These are phyloP conservation scores for Paecilomyces variotii DNA, from an alignment of 2,329 filamentous ascomycete species.

Conservation along the genomic window DNA sequence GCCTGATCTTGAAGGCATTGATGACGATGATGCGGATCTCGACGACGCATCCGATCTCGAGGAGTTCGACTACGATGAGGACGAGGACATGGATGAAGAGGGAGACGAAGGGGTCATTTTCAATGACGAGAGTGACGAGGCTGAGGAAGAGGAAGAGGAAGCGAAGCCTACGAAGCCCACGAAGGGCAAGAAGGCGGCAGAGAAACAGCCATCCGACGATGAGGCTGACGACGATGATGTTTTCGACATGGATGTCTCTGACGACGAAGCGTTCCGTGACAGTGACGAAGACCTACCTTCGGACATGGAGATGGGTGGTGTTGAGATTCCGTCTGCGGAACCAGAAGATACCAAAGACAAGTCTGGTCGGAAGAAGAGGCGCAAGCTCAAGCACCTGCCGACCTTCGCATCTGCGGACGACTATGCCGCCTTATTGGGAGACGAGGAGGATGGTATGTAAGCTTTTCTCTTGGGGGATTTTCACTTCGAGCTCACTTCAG, in stretches of 20 bases:
- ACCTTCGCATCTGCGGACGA: constrained; percentile 91
- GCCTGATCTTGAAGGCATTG: constrained; percentile 64
- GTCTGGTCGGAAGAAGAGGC: constrained; percentile 55
- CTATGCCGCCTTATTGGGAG: constrained; percentile 75
- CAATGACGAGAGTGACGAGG: constrained; percentile 41
- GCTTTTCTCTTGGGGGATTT: neutral
- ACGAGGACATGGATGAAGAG: constrained; percentile 34
- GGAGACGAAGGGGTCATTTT: constrained; percentile 38
- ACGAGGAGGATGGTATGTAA: constrained; percentile 52
- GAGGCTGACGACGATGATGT: constrained; percentile 49
- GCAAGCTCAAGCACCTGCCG: constrained; percentile 80
- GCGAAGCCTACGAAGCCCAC: constrained; percentile 26
- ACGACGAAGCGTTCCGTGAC: constrained; percentile 40
- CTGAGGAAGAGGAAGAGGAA: constrained; percentile 42
- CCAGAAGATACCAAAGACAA: constrained; percentile 35
- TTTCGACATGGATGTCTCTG: constrained; percentile 42
- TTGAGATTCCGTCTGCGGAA: constrained; percentile 26
- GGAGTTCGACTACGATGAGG: constrained; percentile 43
- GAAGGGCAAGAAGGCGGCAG: constrained; percentile 21
- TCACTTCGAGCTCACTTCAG: neutral
- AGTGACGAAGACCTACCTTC: constrained; percentile 49
- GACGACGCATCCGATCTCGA: constrained; percentile 50
- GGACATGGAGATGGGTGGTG: constrained; percentile 38
- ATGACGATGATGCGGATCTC: constrained; percentile 51
- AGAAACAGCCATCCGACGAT: constrained; percentile 26